Base-by-base conservation (phyloP, 2,329 filamentous ascomycete species). In the Aspergillus pseudoglaucus region DNA sequence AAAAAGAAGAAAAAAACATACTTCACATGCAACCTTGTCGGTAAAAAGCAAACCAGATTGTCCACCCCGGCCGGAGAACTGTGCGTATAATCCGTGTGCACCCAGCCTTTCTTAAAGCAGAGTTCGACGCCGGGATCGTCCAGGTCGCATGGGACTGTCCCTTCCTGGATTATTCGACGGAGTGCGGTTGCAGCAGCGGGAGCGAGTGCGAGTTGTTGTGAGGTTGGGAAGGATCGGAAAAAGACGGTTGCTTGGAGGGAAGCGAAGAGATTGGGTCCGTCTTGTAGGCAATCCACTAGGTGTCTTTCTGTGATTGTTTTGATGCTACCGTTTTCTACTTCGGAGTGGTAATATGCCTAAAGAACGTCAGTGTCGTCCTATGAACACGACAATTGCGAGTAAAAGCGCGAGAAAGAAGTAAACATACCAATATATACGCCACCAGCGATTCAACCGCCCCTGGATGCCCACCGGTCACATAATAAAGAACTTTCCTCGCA, bases 341-440 rank as follows among this genome's bases (percentile, higher is more conserved):
- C 25, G 25, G 10, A 12, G 25, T 30, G 25, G 10, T 12, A 30
- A 12, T 30, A 30, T 30, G 25, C 25, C 25, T 30, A 4, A 1
- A 30, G 25, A 30, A 2, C 4, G 25, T 30, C 3, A 30, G 9
- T 12, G 10, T 12, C 25, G 25, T 30, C 25, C 25, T 10, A 2
- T 39, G 15, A 10, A 10, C 7, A 22, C 37, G 18, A 18, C 4
- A 6, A 10, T 20, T 10, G 15, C 15, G 3, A 12, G 8, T 9
- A 39, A 17, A 46, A 43, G 15, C 33, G 45, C 44, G 45, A 25
- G 18, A 42, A 22, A 23, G 25, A 42, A 23, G n/a, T 17, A 33
- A 10, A n/a, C 25, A 42, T n/a, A 20, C 15, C 12, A 42, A 25
- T n/a, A 44, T 17, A 45, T 18, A 39, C 39, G 30, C 48, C 12